phyloP scores from a whole-genome alignment of 2,329 filamentous ascomycete species.

The Cryoendolithus antarcticus region DNA sequence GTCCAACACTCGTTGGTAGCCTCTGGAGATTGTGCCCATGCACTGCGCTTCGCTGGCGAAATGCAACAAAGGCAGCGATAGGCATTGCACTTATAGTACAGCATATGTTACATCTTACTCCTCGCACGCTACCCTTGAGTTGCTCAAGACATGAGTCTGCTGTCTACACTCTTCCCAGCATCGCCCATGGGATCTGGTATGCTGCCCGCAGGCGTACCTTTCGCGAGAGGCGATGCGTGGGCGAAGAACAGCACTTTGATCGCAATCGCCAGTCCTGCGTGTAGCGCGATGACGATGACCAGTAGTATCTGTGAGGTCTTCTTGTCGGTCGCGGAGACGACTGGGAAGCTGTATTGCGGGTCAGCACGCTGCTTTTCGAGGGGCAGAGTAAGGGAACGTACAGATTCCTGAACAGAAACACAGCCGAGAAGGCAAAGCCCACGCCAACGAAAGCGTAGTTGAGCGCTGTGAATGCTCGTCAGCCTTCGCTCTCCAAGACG shows the following conservation, averaged over 20 bases:
- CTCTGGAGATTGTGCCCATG: no score
- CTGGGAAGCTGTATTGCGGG: conserved; percentile 41
- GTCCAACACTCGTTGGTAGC: no score
- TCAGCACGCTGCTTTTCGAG: conserved; percentile 2
- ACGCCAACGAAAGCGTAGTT: conserved; percentile 91
- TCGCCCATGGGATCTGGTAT: conserved; percentile 5
- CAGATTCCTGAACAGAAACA: conserved; percentile 73
- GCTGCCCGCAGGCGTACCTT: no score
- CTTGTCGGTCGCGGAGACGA: conserved; percentile 82
- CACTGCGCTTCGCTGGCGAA: no score
- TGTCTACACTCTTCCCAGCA: conserved; percentile 1
- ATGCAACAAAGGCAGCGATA: background rate
- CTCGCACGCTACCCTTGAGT: no score
- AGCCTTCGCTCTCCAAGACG: conserved; percentile 2
- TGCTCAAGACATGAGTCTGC: background rate
- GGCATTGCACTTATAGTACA: background rate
- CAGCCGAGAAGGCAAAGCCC: conserved; percentile 69
- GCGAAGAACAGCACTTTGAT: conserved; percentile 98
- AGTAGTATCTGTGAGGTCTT: conserved; percentile 84
- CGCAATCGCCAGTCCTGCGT: conserved; percentile 79
- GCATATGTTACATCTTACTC: background rate
- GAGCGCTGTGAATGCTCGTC: conserved; percentile 39
- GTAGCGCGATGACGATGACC: conserved; percentile 69
- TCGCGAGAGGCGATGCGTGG: conserved; percentile 22
- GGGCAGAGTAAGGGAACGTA: conserved; percentile 32